phyloP scores from a whole-genome alignment of 495 filamentous ascomycete genomes.

The Podospora bellae-mahoneyi region DNA sequence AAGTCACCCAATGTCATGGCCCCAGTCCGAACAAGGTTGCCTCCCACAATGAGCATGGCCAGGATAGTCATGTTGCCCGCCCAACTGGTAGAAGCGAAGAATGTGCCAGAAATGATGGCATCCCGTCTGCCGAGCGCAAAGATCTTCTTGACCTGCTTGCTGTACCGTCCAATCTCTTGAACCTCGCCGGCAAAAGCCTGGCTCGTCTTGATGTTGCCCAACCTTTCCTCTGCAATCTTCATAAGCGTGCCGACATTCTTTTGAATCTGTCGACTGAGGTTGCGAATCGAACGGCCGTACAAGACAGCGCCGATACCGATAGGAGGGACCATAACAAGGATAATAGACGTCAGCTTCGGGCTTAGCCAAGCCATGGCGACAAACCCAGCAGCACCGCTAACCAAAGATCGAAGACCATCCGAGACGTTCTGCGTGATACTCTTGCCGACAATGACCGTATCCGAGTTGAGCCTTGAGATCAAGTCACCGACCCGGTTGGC shows the following conservation, averaged over 20 bases:
- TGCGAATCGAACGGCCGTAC: conserved; percentile 82
- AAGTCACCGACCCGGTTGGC: conserved; percentile 94
- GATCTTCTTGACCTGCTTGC: conserved; percentile 84
- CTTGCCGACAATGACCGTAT: conserved; percentile 96
- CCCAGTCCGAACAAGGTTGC: conserved; percentile 81
- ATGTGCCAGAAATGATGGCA: conserved; percentile 82
- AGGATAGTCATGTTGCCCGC: conserved; percentile 95
- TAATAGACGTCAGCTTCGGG: conserved; percentile 80
- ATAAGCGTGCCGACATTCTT: conserved; percentile 86
- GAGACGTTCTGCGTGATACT: conserved; percentile 97
- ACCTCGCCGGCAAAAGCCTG: conserved; percentile 94
- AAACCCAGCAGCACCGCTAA: conserved; percentile 85
- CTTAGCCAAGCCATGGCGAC: conserved; percentile 90
- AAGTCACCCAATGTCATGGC: conserved; percentile 86
- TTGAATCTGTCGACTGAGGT: conserved; percentile 85
- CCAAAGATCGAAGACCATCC: conserved; percentile 81
- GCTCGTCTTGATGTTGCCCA: conserved; percentile 92
- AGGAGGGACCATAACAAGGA: conserved; percentile 83
- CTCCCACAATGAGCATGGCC: conserved; percentile 85
- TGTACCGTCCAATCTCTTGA: conserved; percentile 85
- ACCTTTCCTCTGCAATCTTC: conserved; percentile 92
- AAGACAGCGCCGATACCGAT: conserved; percentile 88
- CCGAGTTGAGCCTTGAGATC: conserved; percentile 90
- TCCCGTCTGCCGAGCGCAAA: conserved; percentile 83
- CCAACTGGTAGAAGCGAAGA: conserved; percentile 85